Base-by-base conservation (phyloP, 176 grass and related monocot genomes). In the Oryza brachyantha region DNA sequence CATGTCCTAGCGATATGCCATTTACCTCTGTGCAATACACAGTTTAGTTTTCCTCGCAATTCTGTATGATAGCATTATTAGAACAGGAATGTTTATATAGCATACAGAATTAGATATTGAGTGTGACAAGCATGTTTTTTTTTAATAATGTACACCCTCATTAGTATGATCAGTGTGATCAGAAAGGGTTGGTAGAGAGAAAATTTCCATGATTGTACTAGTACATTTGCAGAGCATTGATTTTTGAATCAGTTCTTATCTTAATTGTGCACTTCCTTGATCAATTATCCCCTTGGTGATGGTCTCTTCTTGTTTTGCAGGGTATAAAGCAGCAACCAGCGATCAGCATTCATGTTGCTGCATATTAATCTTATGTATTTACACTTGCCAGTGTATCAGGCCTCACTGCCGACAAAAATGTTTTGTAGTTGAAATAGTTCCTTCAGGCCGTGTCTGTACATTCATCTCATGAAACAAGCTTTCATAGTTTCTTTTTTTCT, bases 391-490 rank as follows among this genome's bases (percentile, higher is more conserved):
- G 12, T 31, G 25, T 54, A 72, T 14, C 62, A 52, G 69, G 75
- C 54, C 57, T 72, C 19, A 16, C 40, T 68, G 46, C 59, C 29
- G 1, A 61, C 68, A 70, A 36, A 36, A 61, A 79, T 69, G 64
- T 52, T 84, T 84, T 70, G 69, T 78, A 62, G 83, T 65, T 45
- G 80, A 68, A 75, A 83, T 88, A 79, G 79, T 68, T 76, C 75
- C 55, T 79, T 21, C 46, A 35, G 46, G 21, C 64, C 72, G 31
- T 66, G 41, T 59, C 72, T 89, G 81, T 89, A 84, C 66, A 84
- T 81, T 73, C 61, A 84, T 68, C 31, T 68, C 32, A 88, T 61
- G 64, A 88, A 88, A 80, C n/a, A 50, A 61, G 70, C 34, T 50
- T 72, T 73, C 65, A 41, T 73, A 79, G 37, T 66, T 72, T 12